Conservation (phyloP, 1,284 basidiomycete genomes). For the Puccinia sorghi region DNA sequence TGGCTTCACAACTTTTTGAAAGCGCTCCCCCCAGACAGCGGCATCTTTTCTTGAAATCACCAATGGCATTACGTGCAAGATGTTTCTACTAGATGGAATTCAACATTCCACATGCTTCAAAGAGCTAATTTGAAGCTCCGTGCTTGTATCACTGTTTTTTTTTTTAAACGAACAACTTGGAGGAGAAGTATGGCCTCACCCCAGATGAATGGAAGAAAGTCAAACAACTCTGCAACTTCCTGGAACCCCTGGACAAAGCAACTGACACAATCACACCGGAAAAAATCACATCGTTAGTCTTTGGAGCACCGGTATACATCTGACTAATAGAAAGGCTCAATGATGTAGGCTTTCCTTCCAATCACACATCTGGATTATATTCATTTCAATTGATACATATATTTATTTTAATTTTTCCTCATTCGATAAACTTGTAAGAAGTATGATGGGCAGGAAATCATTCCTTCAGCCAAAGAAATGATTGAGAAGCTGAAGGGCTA, state of each 20-base stretch:
- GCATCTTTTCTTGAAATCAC: neutral
- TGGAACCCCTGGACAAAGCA: neutral
- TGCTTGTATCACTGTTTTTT: neutral
- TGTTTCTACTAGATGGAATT: slow-evolving; percentile 4
- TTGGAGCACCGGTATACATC: neutral
- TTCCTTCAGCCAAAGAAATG: neutral
- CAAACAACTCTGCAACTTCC: slow-evolving; percentile 1
- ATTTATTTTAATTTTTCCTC: neutral
- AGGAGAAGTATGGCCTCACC: neutral
- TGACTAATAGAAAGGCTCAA: neutral
- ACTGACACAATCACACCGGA: neutral
- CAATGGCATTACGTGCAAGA: neutral
- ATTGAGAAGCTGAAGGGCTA: neutral
- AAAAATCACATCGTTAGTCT: neutral
- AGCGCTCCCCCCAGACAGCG: neutral
- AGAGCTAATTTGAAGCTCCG: neutral
- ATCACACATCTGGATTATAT: neutral
- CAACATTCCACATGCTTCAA: neutral
- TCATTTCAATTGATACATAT: too few relatives aligned
- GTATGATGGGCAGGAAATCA: neutral
- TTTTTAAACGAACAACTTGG: neutral
- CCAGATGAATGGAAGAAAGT: slow-evolving; percentile 4
- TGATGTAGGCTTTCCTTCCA: neutral
- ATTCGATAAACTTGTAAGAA: neutral
- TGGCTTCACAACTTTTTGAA: neutral